A percentile compares a stretch with the other conserved stretches of the same genome.
Conservation (phyloP, 2,329 filamentous ascomycete species). For the Calonectria hawksworthii region DNA sequence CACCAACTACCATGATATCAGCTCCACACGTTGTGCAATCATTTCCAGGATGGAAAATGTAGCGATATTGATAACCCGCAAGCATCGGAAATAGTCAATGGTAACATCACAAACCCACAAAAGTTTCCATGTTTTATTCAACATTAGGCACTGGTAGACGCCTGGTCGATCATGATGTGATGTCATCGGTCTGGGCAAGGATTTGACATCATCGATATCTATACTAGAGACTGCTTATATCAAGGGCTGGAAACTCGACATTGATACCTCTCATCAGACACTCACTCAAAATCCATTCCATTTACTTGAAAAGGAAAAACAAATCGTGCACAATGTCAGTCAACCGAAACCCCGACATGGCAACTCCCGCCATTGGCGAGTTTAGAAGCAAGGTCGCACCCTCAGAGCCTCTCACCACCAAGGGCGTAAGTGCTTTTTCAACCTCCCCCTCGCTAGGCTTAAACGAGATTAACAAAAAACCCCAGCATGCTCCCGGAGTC, state of each 20-base stretch:
- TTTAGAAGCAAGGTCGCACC: slow-evolving; percentile 66
- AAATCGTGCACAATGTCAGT: slow-evolving; percentile 55
- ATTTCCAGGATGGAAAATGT: not conserved
- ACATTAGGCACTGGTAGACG: not conserved
- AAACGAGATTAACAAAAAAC: slow-evolving; percentile 15
- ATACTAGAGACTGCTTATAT: not conserved
- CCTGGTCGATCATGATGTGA: slow-evolving; percentile 9
- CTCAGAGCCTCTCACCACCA: slow-evolving; percentile 65
- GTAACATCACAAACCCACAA: not conserved
- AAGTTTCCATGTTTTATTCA: not conserved
- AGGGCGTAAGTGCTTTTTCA: slow-evolving; percentile 63
- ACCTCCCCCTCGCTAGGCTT: too few species aligned
- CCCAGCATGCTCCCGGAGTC: slow-evolving; percentile 74
- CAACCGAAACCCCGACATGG: slow-evolving; percentile 63
- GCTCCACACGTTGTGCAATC: not conserved
- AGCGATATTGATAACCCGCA: not conserved
- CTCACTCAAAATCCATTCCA: not conserved
- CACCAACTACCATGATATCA: not conserved
- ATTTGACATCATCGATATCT: slow-evolving; percentile 21
- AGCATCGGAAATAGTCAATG: not conserved
- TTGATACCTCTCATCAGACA: too few species aligned
- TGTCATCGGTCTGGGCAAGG: slow-evolving; percentile 9
- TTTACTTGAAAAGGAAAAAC: not conserved
- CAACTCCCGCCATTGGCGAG: slow-evolving; percentile 65
- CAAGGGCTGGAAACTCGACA: not conserved